Conservation (phyloP, 805 yeast species). For the Lipomyces starkeyi region DNA sequence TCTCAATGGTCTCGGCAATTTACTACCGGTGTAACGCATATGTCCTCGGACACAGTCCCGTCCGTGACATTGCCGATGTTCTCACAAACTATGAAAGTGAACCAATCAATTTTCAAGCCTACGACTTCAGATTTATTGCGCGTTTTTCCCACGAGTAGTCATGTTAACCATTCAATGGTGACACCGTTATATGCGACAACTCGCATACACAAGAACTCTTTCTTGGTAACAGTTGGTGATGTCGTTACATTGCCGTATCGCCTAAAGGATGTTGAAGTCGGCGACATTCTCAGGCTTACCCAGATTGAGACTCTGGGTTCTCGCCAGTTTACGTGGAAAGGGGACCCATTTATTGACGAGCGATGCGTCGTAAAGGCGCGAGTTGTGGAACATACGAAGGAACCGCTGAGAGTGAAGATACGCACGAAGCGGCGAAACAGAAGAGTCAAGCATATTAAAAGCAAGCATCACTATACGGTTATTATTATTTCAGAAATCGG, state of each 20-base stretch:
- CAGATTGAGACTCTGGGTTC: constrained; percentile 85
- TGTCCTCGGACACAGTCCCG: neutral
- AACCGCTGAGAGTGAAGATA: constrained; percentile 37
- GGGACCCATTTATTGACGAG: constrained; percentile 54
- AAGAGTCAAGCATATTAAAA: constrained; percentile 34
- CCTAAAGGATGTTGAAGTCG: constrained; percentile 76
- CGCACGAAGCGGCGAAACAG: constrained; percentile 37
- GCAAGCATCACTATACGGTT: constrained; percentile 40
- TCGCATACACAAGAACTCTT: constrained; percentile 81
- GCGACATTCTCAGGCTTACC: constrained; percentile 76
- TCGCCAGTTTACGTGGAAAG: constrained; percentile 73
- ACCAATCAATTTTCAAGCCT: constrained; percentile 29
- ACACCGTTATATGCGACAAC: constrained; percentile 77
- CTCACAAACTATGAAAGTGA: constrained; percentile 5
- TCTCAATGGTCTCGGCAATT: constrained; percentile 5
- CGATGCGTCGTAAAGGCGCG: constrained; percentile 35
- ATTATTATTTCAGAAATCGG: constrained; percentile 40
- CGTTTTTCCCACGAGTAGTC: constrained; percentile 23
- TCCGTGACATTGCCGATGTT: constrained; percentile 12
- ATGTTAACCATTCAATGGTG: constrained; percentile 17
- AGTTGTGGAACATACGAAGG: constrained; percentile 41
- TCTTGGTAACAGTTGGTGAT: constrained; percentile 91
- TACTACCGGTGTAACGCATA: neutral
- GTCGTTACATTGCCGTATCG: constrained; percentile 77
- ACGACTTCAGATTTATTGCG: constrained; percentile 20